A percentile compares a stretch with the other conserved stretches of the same genome.
Conservation (phyloP, 768 basidiomycete species). For the Suillus tomentosus region DNA sequence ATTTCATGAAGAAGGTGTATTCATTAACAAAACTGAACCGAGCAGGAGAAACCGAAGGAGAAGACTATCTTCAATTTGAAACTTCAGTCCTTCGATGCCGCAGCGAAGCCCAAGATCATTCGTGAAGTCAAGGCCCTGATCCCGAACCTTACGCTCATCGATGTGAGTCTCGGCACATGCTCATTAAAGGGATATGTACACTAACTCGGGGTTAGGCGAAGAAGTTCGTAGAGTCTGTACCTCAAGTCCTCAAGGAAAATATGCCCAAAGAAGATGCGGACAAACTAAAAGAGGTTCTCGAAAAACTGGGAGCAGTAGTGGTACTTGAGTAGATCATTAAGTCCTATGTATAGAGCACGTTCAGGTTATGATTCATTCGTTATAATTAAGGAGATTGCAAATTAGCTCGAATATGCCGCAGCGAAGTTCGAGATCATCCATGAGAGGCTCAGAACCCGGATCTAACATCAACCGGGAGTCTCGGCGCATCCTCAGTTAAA, state of each 20-base stretch:
- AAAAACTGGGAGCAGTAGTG: slow-evolving; percentile 85
- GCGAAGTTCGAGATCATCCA: slow-evolving; percentile 96
- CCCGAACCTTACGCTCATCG: slow-evolving; percentile 95
- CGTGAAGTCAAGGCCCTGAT: slow-evolving; percentile 95
- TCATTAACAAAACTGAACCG: neutral
- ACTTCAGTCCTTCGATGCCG: slow-evolving; percentile 91
- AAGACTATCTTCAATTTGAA: slow-evolving; percentile 97
- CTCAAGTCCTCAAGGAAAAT: slow-evolving; percentile 92
- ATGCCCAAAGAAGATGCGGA: slow-evolving; percentile 97
- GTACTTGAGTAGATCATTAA: slow-evolving; percentile 65
- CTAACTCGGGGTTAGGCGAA: slow-evolving; percentile 68
- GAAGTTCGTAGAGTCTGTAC: slow-evolving; percentile 97
- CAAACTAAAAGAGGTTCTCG: slow-evolving; percentile 90
- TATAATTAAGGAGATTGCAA: slow-evolving; percentile 19
- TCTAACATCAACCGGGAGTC: slow-evolving; percentile 89
- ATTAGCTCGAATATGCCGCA: slow-evolving; percentile 28
- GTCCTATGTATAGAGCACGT: slow-evolving; percentile 19
- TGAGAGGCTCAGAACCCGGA: slow-evolving; percentile 92
- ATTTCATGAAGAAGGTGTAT: neutral
- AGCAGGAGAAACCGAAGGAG: slow-evolving; percentile 93
- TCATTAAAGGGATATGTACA: slow-evolving; percentile 6
- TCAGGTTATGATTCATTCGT: slow-evolving; percentile 17
- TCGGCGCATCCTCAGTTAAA: neutral
- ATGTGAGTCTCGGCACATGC: slow-evolving; percentile 56
- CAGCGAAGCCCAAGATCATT: slow-evolving; percentile 94